Evolutionary conservation across 441 rosid species (phyloP).

Genomic region (Erysimum cheiri): DNA sequence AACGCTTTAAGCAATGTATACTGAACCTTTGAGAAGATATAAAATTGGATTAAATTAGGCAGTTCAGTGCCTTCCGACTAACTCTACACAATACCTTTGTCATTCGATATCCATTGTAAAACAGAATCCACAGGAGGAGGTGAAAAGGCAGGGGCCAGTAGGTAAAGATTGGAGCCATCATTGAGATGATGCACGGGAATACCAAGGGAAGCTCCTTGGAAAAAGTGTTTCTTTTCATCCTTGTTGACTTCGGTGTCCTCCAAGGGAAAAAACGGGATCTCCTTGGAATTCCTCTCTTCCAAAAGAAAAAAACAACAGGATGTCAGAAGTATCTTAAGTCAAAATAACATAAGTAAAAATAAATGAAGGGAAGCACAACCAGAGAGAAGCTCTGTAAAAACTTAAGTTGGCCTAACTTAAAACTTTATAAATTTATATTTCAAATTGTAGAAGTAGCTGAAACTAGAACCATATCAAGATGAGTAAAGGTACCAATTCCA

Average conservation of each 20-base stretch:
- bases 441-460: constrained; percentile 21
- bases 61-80: constrained; percentile 24
- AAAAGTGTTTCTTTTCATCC: constrained; percentile 40
- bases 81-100: constrained; percentile 57
- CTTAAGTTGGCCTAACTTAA: constrained; percentile 20
- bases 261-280: constrained; percentile 54
- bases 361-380: constrained; percentile 10
- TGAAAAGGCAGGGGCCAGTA: constrained; percentile 67
- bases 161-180: constrained; percentile 78
- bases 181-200: constrained; percentile 75
- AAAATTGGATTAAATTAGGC: constrained; percentile 36
- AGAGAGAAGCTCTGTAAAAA: constrained; percentile 17
- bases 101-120: constrained; percentile 57
- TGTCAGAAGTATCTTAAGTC: constrained; percentile 45
- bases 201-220: constrained; percentile 55
- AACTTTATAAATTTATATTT: constrained; percentile 3
- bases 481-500: constrained; percentile 55
- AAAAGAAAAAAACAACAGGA: constrained; percentile 37
- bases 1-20: constrained; percentile 20
- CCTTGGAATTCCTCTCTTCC: constrained; percentile 52
- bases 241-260: constrained; percentile 44
- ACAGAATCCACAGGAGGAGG: constrained; percentile 81
- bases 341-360: constrained; percentile 10
- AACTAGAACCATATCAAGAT: constrained; percentile 29
- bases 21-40: constrained; percentile 54